These are phyloP conservation scores for Rhodotorula sp. DNA, from an alignment of 1,284 basidiomycete species.

Conservation along the genomic window DNA sequence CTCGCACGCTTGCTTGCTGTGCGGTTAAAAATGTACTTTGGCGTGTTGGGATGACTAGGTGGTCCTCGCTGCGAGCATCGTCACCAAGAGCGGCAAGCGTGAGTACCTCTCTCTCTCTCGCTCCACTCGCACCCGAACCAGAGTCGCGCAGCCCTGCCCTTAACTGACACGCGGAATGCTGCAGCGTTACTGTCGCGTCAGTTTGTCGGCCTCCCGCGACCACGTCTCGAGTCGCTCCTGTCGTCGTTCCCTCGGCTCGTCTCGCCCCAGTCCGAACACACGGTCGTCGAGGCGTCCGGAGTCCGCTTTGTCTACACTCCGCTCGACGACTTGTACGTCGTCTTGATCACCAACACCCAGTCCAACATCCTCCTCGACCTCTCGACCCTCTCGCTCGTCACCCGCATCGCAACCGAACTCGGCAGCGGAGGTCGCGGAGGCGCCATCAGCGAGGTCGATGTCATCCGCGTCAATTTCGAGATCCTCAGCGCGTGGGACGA, in stretches of 20 bases:
- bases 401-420: conserved; percentile 89
- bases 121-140: background rate
- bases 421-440: conserved; percentile 61
- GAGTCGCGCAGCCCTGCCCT: background rate
- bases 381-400: conserved; percentile 89
- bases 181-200: conserved; percentile 94
- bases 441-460: conserved; percentile 83
- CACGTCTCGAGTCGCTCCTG: conserved; percentile 90
- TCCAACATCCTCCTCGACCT: conserved; percentile 99
- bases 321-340: conserved; percentile 95
- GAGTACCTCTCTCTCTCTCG: conserved; percentile 43
- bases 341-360: conserved; percentile 96
- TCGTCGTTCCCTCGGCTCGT: conserved; percentile 98
- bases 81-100: conserved; percentile 91
- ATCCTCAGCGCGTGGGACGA: conserved; percentile 95
- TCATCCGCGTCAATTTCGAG: conserved; percentile 89
- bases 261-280: conserved; percentile 88
- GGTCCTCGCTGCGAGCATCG: conserved; percentile 88
- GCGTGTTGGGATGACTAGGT: conserved; percentile 58
- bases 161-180: background rate
- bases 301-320: conserved; percentile 99
- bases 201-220: conserved; percentile 88
- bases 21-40: too few species aligned
- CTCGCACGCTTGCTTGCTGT: background rate
- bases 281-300: conserved; percentile 72